These are phyloP conservation scores for Candida arabinofermentans DNA, from an alignment of 805 yeast species.

Conservation along the genomic window DNA sequence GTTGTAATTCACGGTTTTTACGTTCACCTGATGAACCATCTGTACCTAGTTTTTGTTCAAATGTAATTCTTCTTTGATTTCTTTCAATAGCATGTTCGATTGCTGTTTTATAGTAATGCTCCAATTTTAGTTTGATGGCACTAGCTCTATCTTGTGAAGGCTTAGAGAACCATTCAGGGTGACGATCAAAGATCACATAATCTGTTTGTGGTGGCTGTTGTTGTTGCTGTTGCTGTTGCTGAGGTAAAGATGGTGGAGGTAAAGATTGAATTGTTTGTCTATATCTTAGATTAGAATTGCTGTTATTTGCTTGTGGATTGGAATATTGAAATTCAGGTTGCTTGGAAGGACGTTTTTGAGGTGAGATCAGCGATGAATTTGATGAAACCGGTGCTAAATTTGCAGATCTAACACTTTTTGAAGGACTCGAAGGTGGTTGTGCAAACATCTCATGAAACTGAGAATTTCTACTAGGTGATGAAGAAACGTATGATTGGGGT, in stretches of 20 bases:
- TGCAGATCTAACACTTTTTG: slow-evolving; percentile 29
- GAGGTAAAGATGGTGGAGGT: slow-evolving; percentile 13
- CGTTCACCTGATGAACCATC: slow-evolving; percentile 79
- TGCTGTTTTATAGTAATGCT: slow-evolving; percentile 79
- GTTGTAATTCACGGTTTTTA: slow-evolving; percentile 72
- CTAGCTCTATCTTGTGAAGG: slow-evolving; percentile 79
- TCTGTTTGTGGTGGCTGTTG: slow-evolving; percentile 27
- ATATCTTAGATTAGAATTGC: slow-evolving; percentile 23
- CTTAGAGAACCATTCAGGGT: slow-evolving; percentile 74
- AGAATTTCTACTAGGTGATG: slow-evolving; percentile 24
- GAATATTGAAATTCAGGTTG: slow-evolving; percentile 19
- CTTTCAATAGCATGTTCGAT: slow-evolving; percentile 93
- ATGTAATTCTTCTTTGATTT: slow-evolving; percentile 83
- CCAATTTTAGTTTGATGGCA: slow-evolving; percentile 74
- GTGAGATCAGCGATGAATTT: slow-evolving; percentile 26
- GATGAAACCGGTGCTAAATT: slow-evolving; percentile 29
- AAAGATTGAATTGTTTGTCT: slow-evolving; percentile 10
- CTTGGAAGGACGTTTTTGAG: slow-evolving; percentile 18
- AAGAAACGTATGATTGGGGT: slow-evolving; percentile 16
- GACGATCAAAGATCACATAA: slow-evolving; percentile 73
- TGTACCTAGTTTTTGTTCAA: slow-evolving; percentile 65
- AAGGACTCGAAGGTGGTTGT: slow-evolving; percentile 33
- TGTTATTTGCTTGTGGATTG: slow-evolving; percentile 24
- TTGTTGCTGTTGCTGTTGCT: slow-evolving; percentile 10
- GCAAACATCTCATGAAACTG: slow-evolving; percentile 18